Evolutionary conservation across 2,329 filamentous ascomycete genomes (phyloP).

Genomic region (Verticillium nubilum): DNA sequence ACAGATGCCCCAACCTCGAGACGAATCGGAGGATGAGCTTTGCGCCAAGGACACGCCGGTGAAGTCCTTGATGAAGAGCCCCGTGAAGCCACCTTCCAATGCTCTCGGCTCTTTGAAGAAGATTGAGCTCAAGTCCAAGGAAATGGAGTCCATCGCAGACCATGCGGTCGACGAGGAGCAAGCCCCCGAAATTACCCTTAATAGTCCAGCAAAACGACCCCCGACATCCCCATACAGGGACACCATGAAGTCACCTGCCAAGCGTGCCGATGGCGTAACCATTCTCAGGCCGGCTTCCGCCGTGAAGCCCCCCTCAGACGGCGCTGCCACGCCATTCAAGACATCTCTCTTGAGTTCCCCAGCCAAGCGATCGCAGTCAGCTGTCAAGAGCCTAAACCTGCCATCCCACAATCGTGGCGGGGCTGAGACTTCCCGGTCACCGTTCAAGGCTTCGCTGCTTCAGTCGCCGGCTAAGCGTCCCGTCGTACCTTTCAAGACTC

Average conservation of each 20-base stretch:
- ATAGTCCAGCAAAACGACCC: conserved; percentile 51
- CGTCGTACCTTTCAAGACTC: conserved; percentile 23
- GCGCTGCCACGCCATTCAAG: conserved; percentile 25
- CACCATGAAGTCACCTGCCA: conserved; percentile 50
- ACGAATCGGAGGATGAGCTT: conserved; percentile 55
- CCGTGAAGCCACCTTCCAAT: conserved; percentile 41
- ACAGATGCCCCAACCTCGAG: conserved; percentile 43
- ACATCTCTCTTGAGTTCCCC: conserved; percentile 40
- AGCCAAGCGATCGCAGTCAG: conserved; percentile 43
- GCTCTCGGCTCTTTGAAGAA: conserved; percentile 25
- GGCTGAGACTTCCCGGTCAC: conserved; percentile 26
- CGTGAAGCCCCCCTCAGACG: conserved; percentile 17
- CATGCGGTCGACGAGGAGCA: conserved; percentile 1
- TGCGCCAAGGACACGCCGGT: conserved; percentile 44
- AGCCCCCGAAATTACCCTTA: conserved; percentile 25
- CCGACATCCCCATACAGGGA: conserved; percentile 50
- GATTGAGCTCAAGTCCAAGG: conserved; percentile 21
- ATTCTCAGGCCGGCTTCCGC: conserved; percentile 26
- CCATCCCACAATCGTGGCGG: conserved; percentile 14
- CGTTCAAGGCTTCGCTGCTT: conserved; percentile 41
- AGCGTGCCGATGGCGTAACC: conserved; percentile 39
- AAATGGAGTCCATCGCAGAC: conserved; percentile 13
- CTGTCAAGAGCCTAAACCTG: conserved; percentile 31
- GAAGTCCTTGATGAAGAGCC: conserved; percentile 49
- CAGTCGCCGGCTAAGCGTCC: conserved; percentile 47